Evolutionary conservation across 192 early-diverging fungal genomes (phyloP), one percentile per base, ranked within the genome.

Genomic region (Linnemannia zychae): DNA sequence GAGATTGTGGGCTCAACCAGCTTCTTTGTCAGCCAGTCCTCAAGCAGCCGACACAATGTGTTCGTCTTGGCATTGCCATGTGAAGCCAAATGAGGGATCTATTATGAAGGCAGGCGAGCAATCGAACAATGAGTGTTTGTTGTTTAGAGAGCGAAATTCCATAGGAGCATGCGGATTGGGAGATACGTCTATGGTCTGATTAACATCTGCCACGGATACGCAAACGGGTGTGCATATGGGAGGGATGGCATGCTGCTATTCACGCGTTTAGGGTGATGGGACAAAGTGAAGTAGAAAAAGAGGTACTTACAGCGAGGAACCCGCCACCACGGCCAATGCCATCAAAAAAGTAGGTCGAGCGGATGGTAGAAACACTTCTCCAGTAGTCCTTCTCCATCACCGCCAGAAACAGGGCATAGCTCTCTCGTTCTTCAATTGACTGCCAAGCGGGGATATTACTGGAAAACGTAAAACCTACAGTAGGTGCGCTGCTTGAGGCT

Each of bases 51-150:
- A 50, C 81, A 84, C 15, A 88, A 75, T 7, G 67, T 44, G 31
- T 82, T 80, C 7, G 87, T 88, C 71, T 88, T 79, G 33, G 87
- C 81, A 65, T 80, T 83, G n/a, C 87, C 87, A 78, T 88, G 87
- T 12, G 82, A 83, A 20, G 87, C 87, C 20, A 88, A 47, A 48
- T 88, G 81, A 31, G 87, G 87, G 46, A 87, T 84, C 82, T 84
- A 68, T 3, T 44, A 40, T 46, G 36, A 63, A 37, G 18, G 44
- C 40, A 75, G 38, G 57, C 18, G 15, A 31, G 47, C 7, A 68
- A 5, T n/a, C 6, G 3, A 40, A 12, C 2, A 31, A 63, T 0
- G 7, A 63, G 57, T 11, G n/a, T 57, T 57, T 50, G n/a, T 52
- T n/a, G 50, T 52, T 52, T 57, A 57, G 57, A 15, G 57, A 63